phyloP scores from a whole-genome alignment of 225 moss, liverwort and hornwort genomes.

The Pseudoscleropodium purum region DNA sequence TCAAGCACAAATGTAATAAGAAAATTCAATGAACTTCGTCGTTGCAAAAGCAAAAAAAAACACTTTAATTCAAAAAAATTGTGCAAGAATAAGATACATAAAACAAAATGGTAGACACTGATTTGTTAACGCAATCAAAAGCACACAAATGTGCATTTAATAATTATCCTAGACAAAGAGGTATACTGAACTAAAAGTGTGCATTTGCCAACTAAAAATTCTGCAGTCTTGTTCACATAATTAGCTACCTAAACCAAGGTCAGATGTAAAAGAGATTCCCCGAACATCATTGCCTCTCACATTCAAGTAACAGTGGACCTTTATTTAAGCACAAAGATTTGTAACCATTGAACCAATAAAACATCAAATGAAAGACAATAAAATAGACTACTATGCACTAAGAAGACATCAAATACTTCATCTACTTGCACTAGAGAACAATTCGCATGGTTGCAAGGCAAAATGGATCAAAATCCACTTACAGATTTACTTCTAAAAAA shows the following conservation, averaged over 20 bases:
- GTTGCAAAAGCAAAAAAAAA: too few species aligned
- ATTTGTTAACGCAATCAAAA: too few species aligned
- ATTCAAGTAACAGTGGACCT: not conserved
- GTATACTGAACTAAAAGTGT: too few species aligned
- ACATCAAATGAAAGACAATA: not conserved
- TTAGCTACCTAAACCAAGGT: not conserved
- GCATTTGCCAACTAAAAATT: not conserved
- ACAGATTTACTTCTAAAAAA: conserved; percentile 95
- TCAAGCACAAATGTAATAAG: too few species aligned
- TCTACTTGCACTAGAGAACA: not conserved
- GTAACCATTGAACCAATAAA: not conserved
- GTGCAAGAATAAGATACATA: too few species aligned
- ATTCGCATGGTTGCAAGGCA: not conserved
- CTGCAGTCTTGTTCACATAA: not conserved
- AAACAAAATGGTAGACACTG: too few species aligned
- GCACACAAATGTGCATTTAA: too few species aligned
- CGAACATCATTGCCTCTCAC: not conserved
- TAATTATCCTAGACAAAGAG: too few species aligned
- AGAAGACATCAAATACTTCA: not conserved
- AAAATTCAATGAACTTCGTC: too few species aligned
- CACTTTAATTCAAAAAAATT: too few species aligned
- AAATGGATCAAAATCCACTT: conserved; percentile 17
- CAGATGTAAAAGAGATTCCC: not conserved
- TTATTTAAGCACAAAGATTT: not conserved
- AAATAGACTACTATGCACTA: not conserved